A percentile compares a stretch with the other conserved stretches of the same genome.
phyloP scores from a whole-genome alignment of 2,329 filamentous ascomycete species.

The Xylaria sp. region DNA sequence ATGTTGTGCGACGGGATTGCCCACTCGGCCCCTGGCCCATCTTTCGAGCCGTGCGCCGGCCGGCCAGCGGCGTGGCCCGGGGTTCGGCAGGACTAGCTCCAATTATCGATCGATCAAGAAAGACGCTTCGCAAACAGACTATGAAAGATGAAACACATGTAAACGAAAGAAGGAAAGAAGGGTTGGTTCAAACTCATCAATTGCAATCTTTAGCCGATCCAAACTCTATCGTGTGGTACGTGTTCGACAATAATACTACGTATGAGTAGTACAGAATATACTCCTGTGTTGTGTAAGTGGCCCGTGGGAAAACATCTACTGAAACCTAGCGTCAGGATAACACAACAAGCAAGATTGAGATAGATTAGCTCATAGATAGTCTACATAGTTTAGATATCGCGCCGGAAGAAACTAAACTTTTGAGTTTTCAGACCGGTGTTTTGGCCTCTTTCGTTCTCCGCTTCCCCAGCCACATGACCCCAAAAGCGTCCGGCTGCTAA shows the following conservation, averaged over 20 bases:
- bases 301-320: not conserved
- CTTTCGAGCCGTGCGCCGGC: conserved; percentile 37
- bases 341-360: not conserved
- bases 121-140: not conserved
- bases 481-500: not conserved
- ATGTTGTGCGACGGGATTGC: conserved; percentile 35
- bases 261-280: not conserved
- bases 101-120: not conserved
- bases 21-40: conserved; percentile 38
- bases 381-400: not conserved
- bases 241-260: not conserved
- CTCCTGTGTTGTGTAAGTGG: not conserved
- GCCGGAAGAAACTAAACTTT: too few relatives aligned
- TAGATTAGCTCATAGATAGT: not conserved
- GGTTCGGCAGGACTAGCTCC: not conserved
- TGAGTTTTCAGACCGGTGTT: too few relatives aligned
- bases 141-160: not conserved
- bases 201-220: not conserved
- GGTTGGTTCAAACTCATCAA: not conserved
- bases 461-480: conserved; percentile 4
- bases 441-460: not conserved
- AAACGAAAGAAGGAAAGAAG: not conserved
- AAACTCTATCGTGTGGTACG: not conserved
- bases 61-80: conserved; percentile 44
- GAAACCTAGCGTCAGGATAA: not conserved